These are phyloP conservation scores for Microcera coccophila DNA, from an alignment of 2,329 filamentous ascomycete genomes.

Conservation along the genomic window DNA sequence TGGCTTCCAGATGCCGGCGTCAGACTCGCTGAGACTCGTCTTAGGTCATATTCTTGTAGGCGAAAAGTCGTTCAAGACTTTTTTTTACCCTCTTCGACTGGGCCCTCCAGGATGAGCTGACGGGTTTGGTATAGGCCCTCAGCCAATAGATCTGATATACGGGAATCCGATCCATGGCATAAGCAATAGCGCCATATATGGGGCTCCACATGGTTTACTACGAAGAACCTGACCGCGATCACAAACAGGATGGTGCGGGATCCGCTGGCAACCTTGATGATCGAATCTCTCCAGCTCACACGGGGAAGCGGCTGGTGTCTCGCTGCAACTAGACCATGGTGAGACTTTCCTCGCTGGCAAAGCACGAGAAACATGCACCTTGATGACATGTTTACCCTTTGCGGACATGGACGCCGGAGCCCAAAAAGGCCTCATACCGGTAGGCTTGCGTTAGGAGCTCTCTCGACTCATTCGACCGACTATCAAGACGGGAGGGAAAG, in stretches of 20 bases:
- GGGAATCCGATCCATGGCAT: not conserved
- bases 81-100: too few relatives aligned
- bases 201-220: slow-evolving; percentile 7
- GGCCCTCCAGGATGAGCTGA: too few relatives aligned
- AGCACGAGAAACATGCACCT: not conserved
- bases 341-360: too few relatives aligned
- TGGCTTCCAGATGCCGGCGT: too few relatives aligned
- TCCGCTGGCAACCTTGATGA: slow-evolving; percentile 16
- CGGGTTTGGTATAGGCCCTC: too few relatives aligned
- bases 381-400: not conserved
- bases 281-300: too few relatives aligned
- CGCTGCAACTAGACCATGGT: too few relatives aligned
- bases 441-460: too few relatives aligned
- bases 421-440: slow-evolving; percentile 1
- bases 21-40: not conserved
- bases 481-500: too few relatives aligned
- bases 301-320: too few relatives aligned
- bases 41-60: slow-evolving; percentile 6
- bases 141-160: too few relatives aligned
- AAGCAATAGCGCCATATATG: slow-evolving; percentile 5
- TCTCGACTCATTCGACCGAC: too few relatives aligned
- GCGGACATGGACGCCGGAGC: not conserved
- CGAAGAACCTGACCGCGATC: slow-evolving; percentile 2
- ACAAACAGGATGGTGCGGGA: slow-evolving; percentile 7
- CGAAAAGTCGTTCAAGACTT: slow-evolving; percentile 1